These are phyloP conservation scores for Rhodotorula babjevae DNA, from an alignment of 768 basidiomycete genomes.

Conservation along the genomic window DNA sequence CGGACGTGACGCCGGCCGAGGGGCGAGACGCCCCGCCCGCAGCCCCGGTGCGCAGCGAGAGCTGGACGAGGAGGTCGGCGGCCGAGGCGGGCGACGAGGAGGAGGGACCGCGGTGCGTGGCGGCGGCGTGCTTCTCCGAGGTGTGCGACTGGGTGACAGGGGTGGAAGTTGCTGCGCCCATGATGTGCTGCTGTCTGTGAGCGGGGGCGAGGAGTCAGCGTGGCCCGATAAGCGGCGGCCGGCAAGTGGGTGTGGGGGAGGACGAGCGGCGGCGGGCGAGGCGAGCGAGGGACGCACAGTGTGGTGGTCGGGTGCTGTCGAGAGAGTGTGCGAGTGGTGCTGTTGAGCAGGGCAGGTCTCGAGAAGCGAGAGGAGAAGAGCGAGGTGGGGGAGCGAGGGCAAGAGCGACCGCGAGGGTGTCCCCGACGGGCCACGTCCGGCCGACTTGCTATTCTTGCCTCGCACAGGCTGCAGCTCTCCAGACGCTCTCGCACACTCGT, in stretches of 20 bases:
- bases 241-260: no score
- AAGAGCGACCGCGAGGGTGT: background rate
- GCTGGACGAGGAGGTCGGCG: slow-evolving; percentile 25
- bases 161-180: background rate
- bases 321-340: background rate
- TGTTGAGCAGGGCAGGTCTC: no score
- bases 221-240: background rate
- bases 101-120: background rate
- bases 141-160: background rate
- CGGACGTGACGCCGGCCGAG: slow-evolving; percentile 27
- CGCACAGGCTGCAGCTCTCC: no score
- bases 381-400: background rate
- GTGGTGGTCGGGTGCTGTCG: background rate
- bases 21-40: background rate
- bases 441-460: no score
- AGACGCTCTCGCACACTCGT: no score
- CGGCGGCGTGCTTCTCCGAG: background rate
- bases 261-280: no score
- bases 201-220: background rate
- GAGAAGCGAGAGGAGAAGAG: background rate
- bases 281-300: no score
- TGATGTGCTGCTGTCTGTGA: background rate
- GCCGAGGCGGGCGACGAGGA: background rate
- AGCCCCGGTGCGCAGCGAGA: slow-evolving; percentile 4
- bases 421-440: no score